Conservation (phyloP, 2,329 filamentous ascomycete species). For the Botryotinia globosa region DNA sequence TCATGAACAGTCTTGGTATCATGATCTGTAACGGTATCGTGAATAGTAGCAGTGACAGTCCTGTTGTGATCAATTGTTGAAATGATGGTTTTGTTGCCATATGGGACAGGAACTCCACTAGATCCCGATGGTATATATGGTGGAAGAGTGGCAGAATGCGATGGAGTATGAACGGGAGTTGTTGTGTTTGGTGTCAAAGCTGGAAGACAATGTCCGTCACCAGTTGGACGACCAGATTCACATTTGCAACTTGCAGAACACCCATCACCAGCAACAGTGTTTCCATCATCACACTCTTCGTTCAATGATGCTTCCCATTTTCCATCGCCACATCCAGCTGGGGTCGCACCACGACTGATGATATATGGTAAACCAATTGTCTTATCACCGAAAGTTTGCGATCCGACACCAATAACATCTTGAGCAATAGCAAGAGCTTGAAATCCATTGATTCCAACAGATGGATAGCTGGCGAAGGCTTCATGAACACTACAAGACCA, state of each 20-base stretch:
- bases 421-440: slow-evolving; percentile 43
- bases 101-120: slow-evolving; percentile 12
- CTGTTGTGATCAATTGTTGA: slow-evolving; percentile 20
- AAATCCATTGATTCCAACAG: slow-evolving; percentile 40
- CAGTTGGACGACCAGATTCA: slow-evolving; percentile 34
- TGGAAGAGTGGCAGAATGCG: slow-evolving; percentile 13
- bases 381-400: slow-evolving; percentile 40
- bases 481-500: slow-evolving; percentile 46
- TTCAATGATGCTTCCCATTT: slow-evolving; percentile 38
- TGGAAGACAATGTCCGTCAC: slow-evolving; percentile 32
- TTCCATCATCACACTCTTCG: slow-evolving; percentile 46
- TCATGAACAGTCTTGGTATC: slow-evolving; percentile 19
- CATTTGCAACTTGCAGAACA: slow-evolving; percentile 44
- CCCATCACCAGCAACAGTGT: slow-evolving; percentile 38
- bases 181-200: slow-evolving; percentile 15
- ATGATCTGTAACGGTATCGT: slow-evolving; percentile 5
- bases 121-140: slow-evolving; percentile 13
- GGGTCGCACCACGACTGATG: slow-evolving; percentile 43
- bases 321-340: slow-evolving; percentile 44
- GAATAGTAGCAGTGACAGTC: slow-evolving; percentile 13
- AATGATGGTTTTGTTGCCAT: slow-evolving; percentile 21
- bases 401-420: slow-evolving; percentile 39
- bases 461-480: slow-evolving; percentile 42
- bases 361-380: slow-evolving; percentile 44
- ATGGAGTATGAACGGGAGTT: slow-evolving; percentile 18